Conservation (phyloP, 345 rosid genomes). For the Aurinia saxatilis region DNA sequence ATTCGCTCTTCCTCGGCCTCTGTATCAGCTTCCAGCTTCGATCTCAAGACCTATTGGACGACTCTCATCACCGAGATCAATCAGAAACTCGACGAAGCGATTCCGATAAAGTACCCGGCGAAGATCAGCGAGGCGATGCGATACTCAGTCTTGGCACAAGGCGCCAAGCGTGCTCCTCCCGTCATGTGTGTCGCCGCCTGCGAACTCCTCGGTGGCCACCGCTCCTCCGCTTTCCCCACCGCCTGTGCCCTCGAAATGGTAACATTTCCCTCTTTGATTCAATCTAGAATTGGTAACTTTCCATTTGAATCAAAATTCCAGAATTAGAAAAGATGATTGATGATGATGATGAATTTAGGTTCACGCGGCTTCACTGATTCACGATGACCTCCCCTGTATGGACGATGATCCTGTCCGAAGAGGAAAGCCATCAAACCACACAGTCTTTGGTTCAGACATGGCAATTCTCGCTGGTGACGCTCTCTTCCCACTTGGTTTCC, state of each 20-base stretch:
- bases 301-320: no score
- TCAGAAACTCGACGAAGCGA: slow-evolving; percentile 65
- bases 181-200: slow-evolving; percentile 93
- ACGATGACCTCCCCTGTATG: slow-evolving; percentile 96
- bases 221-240: slow-evolving; percentile 87
- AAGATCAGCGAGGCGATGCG: slow-evolving; percentile 91
- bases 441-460: slow-evolving; percentile 59
- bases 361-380: slow-evolving; percentile 86
- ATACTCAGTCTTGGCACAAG: slow-evolving; percentile 75
- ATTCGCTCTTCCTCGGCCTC: slow-evolving; percentile 36
- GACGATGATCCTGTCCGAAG: slow-evolving; percentile 78
- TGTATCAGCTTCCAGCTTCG: slow-evolving; percentile 40
- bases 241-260: slow-evolving; percentile 99
- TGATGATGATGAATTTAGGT: slow-evolving; percentile 19
- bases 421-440: slow-evolving; percentile 91
- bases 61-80: slow-evolving; percentile 58
- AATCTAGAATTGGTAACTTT: not conserved
- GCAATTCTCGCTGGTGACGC: slow-evolving; percentile 98
- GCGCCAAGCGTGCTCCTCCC: slow-evolving; percentile 90
- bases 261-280: not conserved
- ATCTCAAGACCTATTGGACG: slow-evolving; percentile 76
- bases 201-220: slow-evolving; percentile 78
- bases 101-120: slow-evolving; percentile 59
- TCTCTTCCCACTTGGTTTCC: slow-evolving; percentile 89
- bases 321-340: no score